Evolutionary conservation across 768 basidiomycete species (phyloP).

Genomic region (Pilatotrama ljubarskyi): DNA sequence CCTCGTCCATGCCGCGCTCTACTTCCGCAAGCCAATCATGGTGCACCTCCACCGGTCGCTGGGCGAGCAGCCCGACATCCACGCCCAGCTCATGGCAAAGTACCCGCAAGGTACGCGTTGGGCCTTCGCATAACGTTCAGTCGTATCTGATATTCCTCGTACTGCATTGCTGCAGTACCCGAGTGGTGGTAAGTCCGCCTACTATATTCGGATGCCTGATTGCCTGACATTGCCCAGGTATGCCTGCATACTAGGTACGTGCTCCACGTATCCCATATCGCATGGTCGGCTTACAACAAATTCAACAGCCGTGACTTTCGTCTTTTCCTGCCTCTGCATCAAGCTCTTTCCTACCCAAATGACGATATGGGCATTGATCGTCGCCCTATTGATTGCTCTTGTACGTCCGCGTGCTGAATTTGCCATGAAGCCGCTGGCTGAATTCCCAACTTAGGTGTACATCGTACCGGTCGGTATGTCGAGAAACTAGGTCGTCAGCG

Average conservation of each 20-base stretch:
- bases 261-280: background rate
- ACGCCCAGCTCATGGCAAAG: slow-evolving; percentile 45
- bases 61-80: slow-evolving; percentile 50
- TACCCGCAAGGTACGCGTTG: slow-evolving; percentile 25
- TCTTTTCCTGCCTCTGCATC: slow-evolving; percentile 60
- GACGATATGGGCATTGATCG: slow-evolving; percentile 65
- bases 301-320: slow-evolving; percentile 48
- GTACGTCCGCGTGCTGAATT: background rate
- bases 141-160: background rate
- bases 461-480: slow-evolving; percentile 64
- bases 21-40: slow-evolving; percentile 44
- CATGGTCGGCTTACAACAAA: background rate
- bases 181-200: slow-evolving; percentile 44
- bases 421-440: background rate
- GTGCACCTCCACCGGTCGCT: slow-evolving; percentile 43
- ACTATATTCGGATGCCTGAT: background rate
- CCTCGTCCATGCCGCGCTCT: slow-evolving; percentile 44
- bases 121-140: background rate
- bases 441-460: slow-evolving; percentile 47
- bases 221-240: slow-evolving; percentile 28
- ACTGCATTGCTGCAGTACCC: slow-evolving; percentile 32
- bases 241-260: slow-evolving; percentile 38
- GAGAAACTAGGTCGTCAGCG: background rate
- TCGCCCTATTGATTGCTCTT: slow-evolving; percentile 46
- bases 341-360: slow-evolving; percentile 64